A percentile compares a stretch with the other conserved stretches of the same genome.
phyloP scores from a whole-genome alignment of 2,329 filamentous ascomycete genomes.

The Colletotrichum agaves region DNA sequence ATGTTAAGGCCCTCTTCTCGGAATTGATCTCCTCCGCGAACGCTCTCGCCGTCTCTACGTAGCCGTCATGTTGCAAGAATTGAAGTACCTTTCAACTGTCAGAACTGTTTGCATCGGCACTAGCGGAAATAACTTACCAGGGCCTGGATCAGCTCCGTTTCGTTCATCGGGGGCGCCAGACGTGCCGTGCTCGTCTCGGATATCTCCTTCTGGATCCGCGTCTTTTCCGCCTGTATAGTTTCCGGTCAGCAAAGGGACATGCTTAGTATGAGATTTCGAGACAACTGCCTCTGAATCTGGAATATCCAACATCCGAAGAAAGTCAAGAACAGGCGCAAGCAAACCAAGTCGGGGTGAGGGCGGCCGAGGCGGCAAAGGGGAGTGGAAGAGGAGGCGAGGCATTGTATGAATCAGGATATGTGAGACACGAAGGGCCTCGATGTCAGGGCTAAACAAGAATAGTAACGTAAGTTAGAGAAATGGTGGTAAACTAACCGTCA shows the following conservation, averaged over 20 bases:
- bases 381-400: neutral
- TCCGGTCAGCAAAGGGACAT: constrained; percentile 19
- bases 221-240: constrained; percentile 48
- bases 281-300: neutral
- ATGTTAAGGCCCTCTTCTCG: constrained; percentile 77
- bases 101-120: constrained; percentile 1
- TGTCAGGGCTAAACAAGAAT: too few species aligned
- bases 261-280: neutral
- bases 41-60: constrained; percentile 89
- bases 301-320: too few species aligned
- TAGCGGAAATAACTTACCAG: constrained; percentile 63
- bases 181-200: constrained; percentile 64
- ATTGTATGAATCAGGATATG: neutral
- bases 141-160: constrained; percentile 83
- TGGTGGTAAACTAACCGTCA: constrained; percentile 69
- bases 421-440: too few species aligned
- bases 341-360: too few species aligned
- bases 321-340: too few species aligned
- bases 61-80: constrained; percentile 94
- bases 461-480: neutral
- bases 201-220: constrained; percentile 68
- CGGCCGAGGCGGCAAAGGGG: too few species aligned
- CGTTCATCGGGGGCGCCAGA: constrained; percentile 73
- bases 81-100: constrained; percentile 69
- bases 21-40: constrained; percentile 84